Evolutionary conservation across 2,329 filamentous ascomycete species (phyloP).

Genomic region (Xylariales sp.): DNA sequence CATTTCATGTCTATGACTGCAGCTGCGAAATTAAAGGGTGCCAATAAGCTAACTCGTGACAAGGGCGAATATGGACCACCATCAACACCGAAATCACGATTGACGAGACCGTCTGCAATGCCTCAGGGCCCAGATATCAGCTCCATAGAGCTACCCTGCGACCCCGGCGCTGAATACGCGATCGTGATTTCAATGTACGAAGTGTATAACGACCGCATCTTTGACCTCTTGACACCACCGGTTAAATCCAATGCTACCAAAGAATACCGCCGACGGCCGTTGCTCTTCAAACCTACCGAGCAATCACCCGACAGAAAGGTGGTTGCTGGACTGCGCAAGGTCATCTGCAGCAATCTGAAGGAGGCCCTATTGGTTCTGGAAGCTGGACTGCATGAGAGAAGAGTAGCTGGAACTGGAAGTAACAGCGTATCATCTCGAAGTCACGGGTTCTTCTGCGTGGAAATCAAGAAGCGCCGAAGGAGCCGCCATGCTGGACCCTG

Average conservation of each 20-base stretch:
- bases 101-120: conserved; percentile 65
- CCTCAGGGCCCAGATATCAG: conserved; percentile 73
- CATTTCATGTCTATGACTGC: conserved; percentile 41
- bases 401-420: conserved; percentile 85
- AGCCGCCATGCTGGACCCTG: conserved; percentile 55
- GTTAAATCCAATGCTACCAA: conserved; percentile 58
- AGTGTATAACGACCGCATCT: conserved; percentile 97
- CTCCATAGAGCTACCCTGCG: conserved; percentile 61
- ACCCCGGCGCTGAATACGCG: conserved; percentile 72
- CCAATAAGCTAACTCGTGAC: conserved; percentile 37
- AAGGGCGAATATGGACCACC: conserved; percentile 50
- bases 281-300: conserved; percentile 92
- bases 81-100: conserved; percentile 55
- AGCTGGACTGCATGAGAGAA: conserved; percentile 79
- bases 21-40: conserved; percentile 39
- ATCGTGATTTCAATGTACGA: conserved; percentile 97
- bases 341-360: conserved; percentile 75
- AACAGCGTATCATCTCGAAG: conserved; percentile 91
- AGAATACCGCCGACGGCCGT: conserved; percentile 68
- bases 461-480: conserved; percentile 75
- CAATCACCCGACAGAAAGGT: conserved; percentile 86
- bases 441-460: conserved; percentile 93
- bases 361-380: conserved; percentile 90
- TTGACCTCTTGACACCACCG: conserved; percentile 75
- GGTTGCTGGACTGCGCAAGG: conserved; percentile 85